Base-by-base conservation (phyloP, 1,284 basidiomycete genomes). In the Microbotryum violaceum region DNA sequence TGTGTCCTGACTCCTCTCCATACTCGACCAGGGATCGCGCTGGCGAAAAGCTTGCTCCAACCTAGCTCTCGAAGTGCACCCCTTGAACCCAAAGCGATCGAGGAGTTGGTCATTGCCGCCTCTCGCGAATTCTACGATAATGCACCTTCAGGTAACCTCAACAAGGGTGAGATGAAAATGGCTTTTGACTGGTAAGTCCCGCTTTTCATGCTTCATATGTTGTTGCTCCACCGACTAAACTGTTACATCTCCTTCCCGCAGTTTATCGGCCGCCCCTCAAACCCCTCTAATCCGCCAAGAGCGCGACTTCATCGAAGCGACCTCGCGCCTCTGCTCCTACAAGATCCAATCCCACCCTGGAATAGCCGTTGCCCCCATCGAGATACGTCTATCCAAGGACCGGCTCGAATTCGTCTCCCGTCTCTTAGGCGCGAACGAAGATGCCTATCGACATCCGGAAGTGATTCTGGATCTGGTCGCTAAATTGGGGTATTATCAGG, bases 41-140 rank as follows among this genome's bases (percentile, higher is more conserved):
- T 91, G 56, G 89, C 91, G 3, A 84, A 82, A 66, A 77, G 77
- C 21, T 76, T 94, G 65, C 76, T 93, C 57, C 78, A 77, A 49
- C 80, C 81, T 8, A 78, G 80, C 4, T 78, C 80, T 53, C 78
- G 76, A 4, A 16, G 42, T 3, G 50, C 60, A 4, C 77, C 78
- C 0, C 76, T 91, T 20, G 77, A 81, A 44, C 69, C 79, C 18
- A 73, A 76, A 25, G 76, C 77, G 1, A 77, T 89, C 18, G 91
- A 94, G 74, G 82, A 85, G 25, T 83, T 91, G 12, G 91, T 89
- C 65, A 77, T 97, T 27, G 75, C 83, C 6, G 85, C 84, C 50
- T 91, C 89, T 8, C 81, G 83, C 52, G 92, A 96, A 77, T 85
- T 93, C 68, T 97, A 96, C 75, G 90, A 96, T 73, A 94, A 94